These are phyloP conservation scores for Mycena epipterygia DNA, from an alignment of 768 basidiomycete species.

Conservation along the genomic window DNA sequence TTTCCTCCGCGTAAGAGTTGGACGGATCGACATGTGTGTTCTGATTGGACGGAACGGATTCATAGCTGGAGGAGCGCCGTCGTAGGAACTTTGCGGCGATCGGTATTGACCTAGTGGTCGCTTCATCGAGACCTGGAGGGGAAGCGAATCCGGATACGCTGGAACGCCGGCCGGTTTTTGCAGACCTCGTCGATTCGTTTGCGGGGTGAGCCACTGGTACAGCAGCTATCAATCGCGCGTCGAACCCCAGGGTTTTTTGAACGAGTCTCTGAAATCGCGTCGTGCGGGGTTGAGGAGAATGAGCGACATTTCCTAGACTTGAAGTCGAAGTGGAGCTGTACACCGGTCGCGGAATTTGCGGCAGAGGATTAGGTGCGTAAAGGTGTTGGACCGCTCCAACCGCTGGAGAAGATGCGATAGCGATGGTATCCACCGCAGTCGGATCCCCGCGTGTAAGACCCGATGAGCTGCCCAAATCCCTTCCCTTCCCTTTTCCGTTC, in stretches of 20 bases:
- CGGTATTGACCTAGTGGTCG: too few relatives aligned
- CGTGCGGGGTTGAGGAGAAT: too few relatives aligned
- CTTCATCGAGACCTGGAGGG: too few relatives aligned
- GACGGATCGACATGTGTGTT: background rate
- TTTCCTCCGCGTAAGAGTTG: background rate
- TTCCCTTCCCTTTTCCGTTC: background rate
- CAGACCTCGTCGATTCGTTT: background rate
- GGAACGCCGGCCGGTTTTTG: background rate
- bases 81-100: background rate
- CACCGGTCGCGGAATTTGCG: too few relatives aligned
- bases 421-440: background rate
- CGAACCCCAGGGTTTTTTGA: background rate
- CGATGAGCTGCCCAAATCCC: background rate
- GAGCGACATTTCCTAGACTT: too few relatives aligned
- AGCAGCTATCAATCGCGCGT: background rate
- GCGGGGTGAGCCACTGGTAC: background rate
- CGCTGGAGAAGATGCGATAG: too few relatives aligned
- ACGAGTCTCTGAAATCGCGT: too few relatives aligned
- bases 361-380: too few relatives aligned
- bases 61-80: background rate
- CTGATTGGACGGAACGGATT: background rate
- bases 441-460: background rate
- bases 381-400: too few relatives aligned
- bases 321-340: too few relatives aligned
- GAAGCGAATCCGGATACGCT: background rate